Evolutionary conservation across 108 stramenopile genomes (phyloP).

Genomic region (Nannochloropsis oceanica): DNA sequence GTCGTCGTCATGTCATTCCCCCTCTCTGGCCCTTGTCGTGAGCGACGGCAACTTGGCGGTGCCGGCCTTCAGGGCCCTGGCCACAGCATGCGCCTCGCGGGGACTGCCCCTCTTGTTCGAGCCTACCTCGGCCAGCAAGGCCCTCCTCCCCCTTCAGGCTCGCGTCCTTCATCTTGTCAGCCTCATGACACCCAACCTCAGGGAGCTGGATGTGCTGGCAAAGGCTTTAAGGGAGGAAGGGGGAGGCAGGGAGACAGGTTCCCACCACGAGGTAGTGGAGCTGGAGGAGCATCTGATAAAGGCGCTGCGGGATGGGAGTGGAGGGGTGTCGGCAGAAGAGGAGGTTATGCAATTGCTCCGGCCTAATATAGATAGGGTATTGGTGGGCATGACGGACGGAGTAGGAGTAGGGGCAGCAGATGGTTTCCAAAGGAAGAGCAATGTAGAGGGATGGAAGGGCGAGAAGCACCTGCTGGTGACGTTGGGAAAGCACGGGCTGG

Average conservation of each 20-base stretch:
- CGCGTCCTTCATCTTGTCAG: background rate
- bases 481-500: slow-evolving; percentile 4
- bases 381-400: background rate
- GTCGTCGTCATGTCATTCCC: background rate
- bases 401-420: background rate
- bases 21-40: background rate
- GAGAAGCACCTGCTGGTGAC: slow-evolving; percentile 13
- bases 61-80: background rate
- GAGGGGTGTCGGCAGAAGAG: background rate
- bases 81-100: background rate
- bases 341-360: background rate
- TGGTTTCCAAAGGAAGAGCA: background rate
- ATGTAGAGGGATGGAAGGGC: background rate
- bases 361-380: background rate
- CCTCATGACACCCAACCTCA: background rate
- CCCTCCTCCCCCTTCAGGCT: background rate
- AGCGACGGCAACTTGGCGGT: slow-evolving; percentile 11
- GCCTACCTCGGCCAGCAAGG: slow-evolving; percentile 13
- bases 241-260: background rate
- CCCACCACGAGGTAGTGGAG: background rate
- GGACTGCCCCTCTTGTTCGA: slow-evolving; percentile 9
- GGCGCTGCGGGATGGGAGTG: background rate
- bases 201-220: background rate
- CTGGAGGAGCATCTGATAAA: background rate
- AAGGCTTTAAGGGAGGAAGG: background rate